A percentile compares a stretch with the other conserved stretches of the same genome.
Conservation (phyloP, 306 rosid genomes). For the Hippophae tibetana region DNA sequence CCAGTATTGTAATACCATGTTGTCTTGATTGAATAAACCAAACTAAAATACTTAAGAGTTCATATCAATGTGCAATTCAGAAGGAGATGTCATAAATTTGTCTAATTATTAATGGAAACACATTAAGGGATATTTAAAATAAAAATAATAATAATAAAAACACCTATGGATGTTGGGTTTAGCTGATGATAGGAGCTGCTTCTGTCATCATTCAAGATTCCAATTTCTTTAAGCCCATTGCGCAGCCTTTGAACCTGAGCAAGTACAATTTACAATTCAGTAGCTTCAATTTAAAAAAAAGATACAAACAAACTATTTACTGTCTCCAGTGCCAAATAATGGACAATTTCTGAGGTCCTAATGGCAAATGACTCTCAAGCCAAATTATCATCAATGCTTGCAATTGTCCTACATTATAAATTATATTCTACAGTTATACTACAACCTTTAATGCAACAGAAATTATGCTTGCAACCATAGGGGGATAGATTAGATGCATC, state of each 20-base stretch:
- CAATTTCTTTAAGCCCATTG: constrained; percentile 72
- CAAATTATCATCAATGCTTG: no score
- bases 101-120: constrained; percentile 6
- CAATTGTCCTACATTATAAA: no score
- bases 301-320: no score
- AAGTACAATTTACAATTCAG: constrained; percentile 15
- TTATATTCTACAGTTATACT: no score
- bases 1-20: not conserved
- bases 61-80: not conserved
- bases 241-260: constrained; percentile 63
- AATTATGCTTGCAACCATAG: no score
- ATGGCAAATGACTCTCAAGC: no score
- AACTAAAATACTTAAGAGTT: constrained; percentile 11
- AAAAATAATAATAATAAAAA: not conserved
- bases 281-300: no score
- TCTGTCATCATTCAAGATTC: constrained; percentile 47
- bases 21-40: not conserved
- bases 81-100: not conserved
- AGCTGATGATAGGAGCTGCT: constrained; percentile 60
- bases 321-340: no score
- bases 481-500: no score
- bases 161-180: constrained; percentile 95
- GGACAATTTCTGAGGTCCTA: no score
- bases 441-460: no score
- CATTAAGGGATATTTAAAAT: constrained; percentile 1